Percentiles rank a stretch among this genome's conserved stretches.
Evolutionary conservation across 176 grass and related monocot species (phyloP).

Genomic region (Musa schizocarpa): DNA sequence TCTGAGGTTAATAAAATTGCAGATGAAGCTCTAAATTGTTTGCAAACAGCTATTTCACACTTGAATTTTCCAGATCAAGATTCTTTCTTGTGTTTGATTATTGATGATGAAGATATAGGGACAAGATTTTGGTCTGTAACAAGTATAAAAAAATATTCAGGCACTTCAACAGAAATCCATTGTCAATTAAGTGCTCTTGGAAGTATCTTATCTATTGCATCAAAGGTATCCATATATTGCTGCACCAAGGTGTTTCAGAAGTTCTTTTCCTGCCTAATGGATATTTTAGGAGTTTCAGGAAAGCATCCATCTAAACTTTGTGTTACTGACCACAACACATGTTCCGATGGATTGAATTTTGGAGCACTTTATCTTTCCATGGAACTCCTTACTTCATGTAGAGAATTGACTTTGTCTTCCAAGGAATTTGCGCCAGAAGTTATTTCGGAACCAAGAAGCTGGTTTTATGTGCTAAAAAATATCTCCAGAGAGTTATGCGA

Average conservation of each 20-base stretch:
- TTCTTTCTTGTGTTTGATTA: constrained; percentile 64
- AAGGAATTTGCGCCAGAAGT: constrained; percentile 25
- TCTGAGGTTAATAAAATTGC: constrained; percentile 53
- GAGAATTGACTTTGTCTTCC: constrained; percentile 49
- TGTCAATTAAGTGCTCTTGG: constrained; percentile 52
- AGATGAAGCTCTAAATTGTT: constrained; percentile 71
- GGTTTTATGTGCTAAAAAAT: constrained; percentile 53
- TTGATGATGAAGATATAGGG: constrained; percentile 58
- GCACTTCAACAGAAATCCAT: constrained; percentile 27
- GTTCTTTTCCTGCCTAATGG: constrained; percentile 60
- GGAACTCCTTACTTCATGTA: constrained; percentile 80
- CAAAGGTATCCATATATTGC: constrained; percentile 54
- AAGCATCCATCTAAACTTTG: constrained; percentile 19
- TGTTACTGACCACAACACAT: constrained; percentile 24
- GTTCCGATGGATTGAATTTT: constrained; percentile 35
- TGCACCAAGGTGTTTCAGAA: constrained; percentile 74
- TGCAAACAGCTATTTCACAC: constrained; percentile 43
- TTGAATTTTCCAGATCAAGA: constrained; percentile 54
- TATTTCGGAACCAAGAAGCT: constrained; percentile 44
- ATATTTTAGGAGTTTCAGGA: constrained; percentile 44
- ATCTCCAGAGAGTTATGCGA: constrained; percentile 29
- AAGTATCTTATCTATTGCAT: constrained; percentile 51
- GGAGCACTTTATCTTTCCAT: constrained; percentile 71
- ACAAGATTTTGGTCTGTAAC: constrained; percentile 47
- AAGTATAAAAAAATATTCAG: constrained; percentile 29